Percentiles rank a stretch among this genome's conserved stretches.
phyloP scores from a whole-genome alignment of 2,329 filamentous ascomycete genomes.

The Stemphylium lycopersici region DNA sequence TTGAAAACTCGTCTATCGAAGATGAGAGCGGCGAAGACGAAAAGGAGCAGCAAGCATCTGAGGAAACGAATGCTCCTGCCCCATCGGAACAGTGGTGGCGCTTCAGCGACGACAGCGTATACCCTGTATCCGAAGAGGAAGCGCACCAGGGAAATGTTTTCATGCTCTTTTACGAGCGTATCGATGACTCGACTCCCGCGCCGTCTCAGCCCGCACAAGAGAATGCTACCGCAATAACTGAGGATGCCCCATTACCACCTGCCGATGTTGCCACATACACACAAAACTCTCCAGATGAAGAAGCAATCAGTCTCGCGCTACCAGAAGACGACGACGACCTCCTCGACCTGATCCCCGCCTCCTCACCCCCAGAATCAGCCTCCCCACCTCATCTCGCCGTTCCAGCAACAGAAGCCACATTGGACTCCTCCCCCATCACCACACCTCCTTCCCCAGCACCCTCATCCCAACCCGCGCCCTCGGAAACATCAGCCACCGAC shows the following conservation, averaged over 20 bases:
- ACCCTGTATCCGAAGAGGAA: constrained; percentile 71
- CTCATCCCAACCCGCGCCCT: neutral
- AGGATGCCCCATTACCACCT: constrained; percentile 31
- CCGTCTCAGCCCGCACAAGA: neutral
- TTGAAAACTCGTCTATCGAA: constrained; percentile 1
- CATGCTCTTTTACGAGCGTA: constrained; percentile 93
- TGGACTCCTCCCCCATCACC: neutral
- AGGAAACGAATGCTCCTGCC: neutral
- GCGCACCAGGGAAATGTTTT: constrained; percentile 85
- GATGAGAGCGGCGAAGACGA: constrained; percentile 15
- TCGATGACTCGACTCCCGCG: constrained; percentile 53
- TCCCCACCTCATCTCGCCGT: neutral
- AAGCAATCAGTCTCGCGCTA: constrained; percentile 23
- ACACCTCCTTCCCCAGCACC: neutral
- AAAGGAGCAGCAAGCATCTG: constrained; percentile 25
- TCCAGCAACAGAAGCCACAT: neutral
- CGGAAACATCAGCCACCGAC: constrained; percentile 22
- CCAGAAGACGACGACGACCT: constrained; percentile 27
- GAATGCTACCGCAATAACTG: neutral
- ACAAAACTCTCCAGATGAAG: constrained; percentile 3
- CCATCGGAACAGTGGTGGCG: constrained; percentile 75
- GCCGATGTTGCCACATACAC: neutral
- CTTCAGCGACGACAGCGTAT: constrained; percentile 87
- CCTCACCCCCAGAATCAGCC: neutral
- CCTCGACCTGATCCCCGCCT: constrained; percentile 9